These are phyloP conservation scores for Adansonia madagascariensis DNA, from an alignment of 441 rosid species.

Conservation along the genomic window DNA sequence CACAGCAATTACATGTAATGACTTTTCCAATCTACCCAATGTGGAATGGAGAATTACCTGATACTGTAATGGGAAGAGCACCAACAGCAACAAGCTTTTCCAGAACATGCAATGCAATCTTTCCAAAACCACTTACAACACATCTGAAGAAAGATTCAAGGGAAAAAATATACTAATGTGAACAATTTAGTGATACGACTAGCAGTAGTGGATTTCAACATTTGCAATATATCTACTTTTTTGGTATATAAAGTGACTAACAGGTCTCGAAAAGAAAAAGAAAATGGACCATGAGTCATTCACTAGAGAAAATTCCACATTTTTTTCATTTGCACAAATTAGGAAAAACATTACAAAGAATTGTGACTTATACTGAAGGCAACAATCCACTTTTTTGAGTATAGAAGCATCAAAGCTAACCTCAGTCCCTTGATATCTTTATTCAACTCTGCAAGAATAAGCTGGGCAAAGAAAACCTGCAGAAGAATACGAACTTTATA, in stretches of 20 bases:
- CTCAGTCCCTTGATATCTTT: constrained; percentile 96
- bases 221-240: constrained; percentile 4
- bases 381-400: not conserved
- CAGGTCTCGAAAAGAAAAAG: not conserved
- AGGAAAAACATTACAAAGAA: not conserved
- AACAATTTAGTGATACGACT: constrained; percentile 11
- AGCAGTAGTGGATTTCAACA: not conserved
- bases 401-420: constrained; percentile 41
- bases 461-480: constrained; percentile 97
- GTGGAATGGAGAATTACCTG: constrained; percentile 55
- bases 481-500: constrained; percentile 35
- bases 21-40: not conserved
- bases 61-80: constrained; percentile 86
- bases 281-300: not conserved
- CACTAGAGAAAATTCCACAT: constrained; percentile 9
- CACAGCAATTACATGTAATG: not conserved
- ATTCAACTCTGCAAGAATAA: constrained; percentile 92
- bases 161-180: constrained; percentile 20
- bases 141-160: constrained; percentile 58
- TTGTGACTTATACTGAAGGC: not conserved
- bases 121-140: constrained; percentile 95
- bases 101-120: constrained; percentile 97
- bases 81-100: constrained; percentile 98
- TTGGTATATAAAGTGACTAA: not conserved
- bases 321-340: not conserved